phyloP scores from a whole-genome alignment of 805 yeast species.

The Kodamaea kaohsiungensis region DNA sequence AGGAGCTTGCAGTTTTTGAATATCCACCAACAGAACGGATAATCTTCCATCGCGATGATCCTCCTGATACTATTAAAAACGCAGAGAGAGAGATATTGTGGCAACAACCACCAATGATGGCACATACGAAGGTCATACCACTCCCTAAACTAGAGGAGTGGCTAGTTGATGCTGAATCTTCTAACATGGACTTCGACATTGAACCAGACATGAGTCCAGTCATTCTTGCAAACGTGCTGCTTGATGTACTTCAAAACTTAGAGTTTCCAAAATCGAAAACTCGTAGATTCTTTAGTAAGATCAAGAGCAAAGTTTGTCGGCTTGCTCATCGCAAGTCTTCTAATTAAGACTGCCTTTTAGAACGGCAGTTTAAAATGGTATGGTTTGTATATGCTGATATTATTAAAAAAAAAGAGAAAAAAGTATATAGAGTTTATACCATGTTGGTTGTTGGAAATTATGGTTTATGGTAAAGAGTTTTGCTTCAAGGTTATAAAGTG shows the following conservation, averaged over 20 bases:
- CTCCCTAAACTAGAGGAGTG: not conserved
- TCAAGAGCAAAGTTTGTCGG: not conserved
- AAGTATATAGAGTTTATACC: too few relatives aligned
- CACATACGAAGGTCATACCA: not conserved
- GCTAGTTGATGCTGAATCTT: not conserved
- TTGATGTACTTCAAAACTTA: not conserved
- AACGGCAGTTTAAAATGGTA: too few relatives aligned
- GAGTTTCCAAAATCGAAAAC: too few relatives aligned
- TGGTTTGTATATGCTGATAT: too few relatives aligned
- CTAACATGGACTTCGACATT: not conserved
- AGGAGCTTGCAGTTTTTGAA: not conserved
- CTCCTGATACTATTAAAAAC: not conserved
- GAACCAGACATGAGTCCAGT: not conserved
- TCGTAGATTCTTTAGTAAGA: too few relatives aligned
- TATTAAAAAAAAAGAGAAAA: too few relatives aligned
- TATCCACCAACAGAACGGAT: not conserved
- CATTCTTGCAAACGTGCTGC: not conserved
- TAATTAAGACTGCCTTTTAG: not conserved
- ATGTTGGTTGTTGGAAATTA: too few relatives aligned
- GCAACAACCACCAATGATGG: not conserved
- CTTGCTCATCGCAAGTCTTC: not conserved
- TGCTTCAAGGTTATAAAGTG: too few relatives aligned
- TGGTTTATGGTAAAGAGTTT: too few relatives aligned
- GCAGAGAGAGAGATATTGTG: not conserved
- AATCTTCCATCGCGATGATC: not conserved